Base-by-base conservation (phyloP, 1,284 basidiomycete species). In the Puccinia hordei region DNA sequence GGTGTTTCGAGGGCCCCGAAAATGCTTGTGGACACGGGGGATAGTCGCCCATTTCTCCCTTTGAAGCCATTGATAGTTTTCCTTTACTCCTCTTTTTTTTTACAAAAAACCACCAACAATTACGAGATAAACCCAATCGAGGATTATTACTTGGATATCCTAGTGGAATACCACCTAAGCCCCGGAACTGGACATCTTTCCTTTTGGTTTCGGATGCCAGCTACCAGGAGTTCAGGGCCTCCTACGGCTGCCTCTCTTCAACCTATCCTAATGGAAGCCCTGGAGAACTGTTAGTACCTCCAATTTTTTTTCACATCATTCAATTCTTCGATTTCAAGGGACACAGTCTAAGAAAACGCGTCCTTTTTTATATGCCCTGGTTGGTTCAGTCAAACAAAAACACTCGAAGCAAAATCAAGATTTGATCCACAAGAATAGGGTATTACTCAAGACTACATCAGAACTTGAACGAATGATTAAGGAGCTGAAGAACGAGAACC, bases 381-480 rank as follows among this genome's bases (percentile, higher is more conserved):
- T 44, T n/a, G 24, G 38, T n/a, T 61, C 41, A 77, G 74, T 77
- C 35, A 77, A 77, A 77, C 74, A 77, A 35, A 77, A 68, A 77
- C 74, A 77, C 51, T 77, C 74, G 6, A 77, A 77, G 53, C 74
- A 77, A 27, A 77, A 77, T 77, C 74, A 77, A 77, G 74, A 77
- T 77, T n/a, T 77, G 46, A 77, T 77, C 17, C 74, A 77, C 46
- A 77, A 77, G 63, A 77, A 77, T 38, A 41, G 74, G 61, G 66
- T 77, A 22, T 27, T 77, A 68, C 61, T 77, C 57, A 77, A 77
- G 44, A 46, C 74, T 9, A 77, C 61, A 13, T 30, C 74, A 27
- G 74, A 77, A 77, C 61, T 77, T 22, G 74, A 77, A 66, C 35
- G 61, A 41, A n/a, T 66, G 9, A 35, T 66, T 24, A 77, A 61